Base-by-base conservation (phyloP, 345 rosid genomes). In the Limnanthes douglasii region DNA sequence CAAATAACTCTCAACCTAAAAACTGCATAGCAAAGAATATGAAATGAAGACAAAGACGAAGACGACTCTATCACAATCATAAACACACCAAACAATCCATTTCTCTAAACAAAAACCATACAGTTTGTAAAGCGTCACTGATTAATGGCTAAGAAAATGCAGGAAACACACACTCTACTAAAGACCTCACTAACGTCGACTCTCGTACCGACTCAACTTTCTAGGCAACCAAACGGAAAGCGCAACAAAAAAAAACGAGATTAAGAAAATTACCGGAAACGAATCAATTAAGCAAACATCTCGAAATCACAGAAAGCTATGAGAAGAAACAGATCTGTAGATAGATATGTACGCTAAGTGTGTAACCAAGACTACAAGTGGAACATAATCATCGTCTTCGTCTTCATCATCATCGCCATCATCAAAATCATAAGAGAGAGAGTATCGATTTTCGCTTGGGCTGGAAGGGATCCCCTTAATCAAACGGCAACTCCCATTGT, bases 381-480 rank as follows among this genome's bases (percentile, higher is more conserved):
- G 41, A 37, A 17, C 39, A 39, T 3, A 33, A 45, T 46, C 37
- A 26, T 51, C 56, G 17, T 15, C 31, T n/a, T n/a, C n/a, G n/a
- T n/a, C n/a, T n/a, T n/a, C n/a, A n/a, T n/a, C n/a, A n/a, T n/a
- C n/a, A n/a, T n/a, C n/a, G n/a, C n/a, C 16, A 28, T 29, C 31
- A 45, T 14, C 9, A 11, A 8, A 1, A 10, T 10, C 15, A 9
- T 37, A 18, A 10, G 20, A 19, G 34, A 10, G 5, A 25, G 16
- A 30, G 21, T 31, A 29, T 26, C 33, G 24, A 21, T 34, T 21
- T 18, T 55, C 37, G 36, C 69, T 66, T 60, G 68, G 52, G 57
- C 54, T 61, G 60, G 58, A 69, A 69, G 76, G 46, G 70, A 73
- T 62, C 61, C 57, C 59, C 62, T 59, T 18, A 46, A 35, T 52